These are phyloP conservation scores for Bruguiera gymnorhiza DNA, from an alignment of 345 rosid species.

Conservation along the genomic window DNA sequence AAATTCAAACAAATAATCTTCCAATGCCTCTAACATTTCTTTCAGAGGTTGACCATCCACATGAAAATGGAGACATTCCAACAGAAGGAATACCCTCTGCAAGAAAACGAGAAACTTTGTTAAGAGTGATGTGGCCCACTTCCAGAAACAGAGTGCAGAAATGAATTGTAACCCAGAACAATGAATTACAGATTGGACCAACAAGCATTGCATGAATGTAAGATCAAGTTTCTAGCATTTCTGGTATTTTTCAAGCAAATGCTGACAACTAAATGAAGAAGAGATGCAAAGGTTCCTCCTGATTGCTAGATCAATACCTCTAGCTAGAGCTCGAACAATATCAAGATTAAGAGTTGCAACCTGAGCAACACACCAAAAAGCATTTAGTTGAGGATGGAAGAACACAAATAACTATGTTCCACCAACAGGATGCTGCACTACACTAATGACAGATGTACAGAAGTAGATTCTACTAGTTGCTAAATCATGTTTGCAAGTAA, in stretches of 20 bases:
- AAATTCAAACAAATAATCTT: conserved; percentile 9
- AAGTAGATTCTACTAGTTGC: no score
- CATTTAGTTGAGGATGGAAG: not conserved
- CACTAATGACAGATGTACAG: no score
- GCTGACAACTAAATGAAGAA: not conserved
- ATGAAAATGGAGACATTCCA: conserved; percentile 72
- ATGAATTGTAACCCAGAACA: not conserved
- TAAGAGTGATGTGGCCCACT: conserved; percentile 6
- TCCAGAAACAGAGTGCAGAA: conserved; percentile 11
- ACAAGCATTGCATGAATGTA: not conserved
- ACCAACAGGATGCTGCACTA: no score
- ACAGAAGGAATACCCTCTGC: conserved; percentile 89
- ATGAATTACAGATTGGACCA: not conserved
- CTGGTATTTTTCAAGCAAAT: not conserved
- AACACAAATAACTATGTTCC: no score
- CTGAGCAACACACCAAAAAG: conserved; percentile 30
- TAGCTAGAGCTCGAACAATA: conserved; percentile 84
- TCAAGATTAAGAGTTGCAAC: conserved; percentile 84
- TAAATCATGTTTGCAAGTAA: no score
- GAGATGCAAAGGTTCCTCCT: not conserved
- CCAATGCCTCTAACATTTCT: conserved; percentile 58
- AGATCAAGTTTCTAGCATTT: not conserved
- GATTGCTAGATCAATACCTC: conserved; percentile 47
- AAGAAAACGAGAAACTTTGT: conserved; percentile 26
- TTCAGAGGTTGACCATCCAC: conserved; percentile 16